These are phyloP conservation scores for Dryas drummondii DNA, from an alignment of 306 rosid species.

Conservation along the genomic window DNA sequence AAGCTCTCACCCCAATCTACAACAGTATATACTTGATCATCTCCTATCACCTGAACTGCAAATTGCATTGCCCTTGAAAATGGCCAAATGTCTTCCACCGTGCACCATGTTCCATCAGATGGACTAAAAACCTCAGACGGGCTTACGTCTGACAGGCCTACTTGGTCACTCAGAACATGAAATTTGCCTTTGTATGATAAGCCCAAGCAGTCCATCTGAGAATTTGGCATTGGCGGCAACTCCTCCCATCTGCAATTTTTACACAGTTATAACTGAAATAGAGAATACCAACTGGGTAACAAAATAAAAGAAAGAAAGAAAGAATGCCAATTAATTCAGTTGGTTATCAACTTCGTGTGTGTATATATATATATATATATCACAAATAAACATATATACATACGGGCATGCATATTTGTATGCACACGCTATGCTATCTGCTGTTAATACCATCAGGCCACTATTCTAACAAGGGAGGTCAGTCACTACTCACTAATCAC, in stretches of 20 bases:
- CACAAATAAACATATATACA: not conserved
- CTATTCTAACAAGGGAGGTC: not conserved
- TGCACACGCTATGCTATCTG: not conserved
- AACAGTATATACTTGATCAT: constrained; percentile 26
- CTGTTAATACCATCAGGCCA: not conserved
- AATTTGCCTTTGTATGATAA: constrained; percentile 33
- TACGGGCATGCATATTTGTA: not conserved
- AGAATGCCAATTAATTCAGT: too few species aligned
- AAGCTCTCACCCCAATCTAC: constrained; percentile 44
- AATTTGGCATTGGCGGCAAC: constrained; percentile 33
- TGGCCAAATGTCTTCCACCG: constrained; percentile 33
- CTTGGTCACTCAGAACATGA: constrained; percentile 33
- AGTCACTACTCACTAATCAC: not conserved
- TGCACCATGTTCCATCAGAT: constrained; percentile 28
- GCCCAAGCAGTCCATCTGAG: constrained; percentile 33
- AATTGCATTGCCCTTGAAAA: constrained; percentile 39
- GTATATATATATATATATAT: not conserved
- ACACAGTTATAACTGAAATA: not conserved
- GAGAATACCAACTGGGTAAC: not conserved
- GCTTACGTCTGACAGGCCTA: constrained; percentile 26
- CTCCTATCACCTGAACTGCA: constrained; percentile 33
- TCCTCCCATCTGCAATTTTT: constrained; percentile 35
- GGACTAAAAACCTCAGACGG: constrained; percentile 29
- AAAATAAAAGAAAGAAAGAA: not conserved
- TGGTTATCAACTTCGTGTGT: not conserved